Evolutionary conservation across 768 basidiomycete species (phyloP).

Genomic region (Epithele typhae): DNA sequence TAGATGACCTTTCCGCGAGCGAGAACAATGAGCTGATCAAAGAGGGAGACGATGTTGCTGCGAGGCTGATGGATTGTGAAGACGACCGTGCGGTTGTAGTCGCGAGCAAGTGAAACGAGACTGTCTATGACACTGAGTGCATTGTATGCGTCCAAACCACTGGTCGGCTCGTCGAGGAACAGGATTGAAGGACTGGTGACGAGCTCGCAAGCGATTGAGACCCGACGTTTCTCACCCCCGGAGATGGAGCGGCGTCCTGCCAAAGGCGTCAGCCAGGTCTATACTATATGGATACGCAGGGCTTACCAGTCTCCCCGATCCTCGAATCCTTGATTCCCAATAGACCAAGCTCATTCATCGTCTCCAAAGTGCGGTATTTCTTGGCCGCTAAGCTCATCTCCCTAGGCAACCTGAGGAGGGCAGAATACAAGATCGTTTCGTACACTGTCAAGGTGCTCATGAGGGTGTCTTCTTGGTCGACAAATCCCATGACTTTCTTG

Average conservation of each 20-base stretch:
- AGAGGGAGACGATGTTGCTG: slow-evolving; percentile 94
- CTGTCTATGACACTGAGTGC: slow-evolving; percentile 93
- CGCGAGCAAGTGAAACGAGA: slow-evolving; percentile 76
- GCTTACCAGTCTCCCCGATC: slow-evolving; percentile 82
- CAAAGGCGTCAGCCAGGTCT: not conserved
- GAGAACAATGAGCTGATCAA: slow-evolving; percentile 87
- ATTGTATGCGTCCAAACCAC: slow-evolving; percentile 93
- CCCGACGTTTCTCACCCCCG: slow-evolving; percentile 95
- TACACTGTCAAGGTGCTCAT: slow-evolving; percentile 98
- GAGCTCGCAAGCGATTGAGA: slow-evolving; percentile 96
- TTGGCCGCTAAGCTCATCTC: slow-evolving; percentile 98
- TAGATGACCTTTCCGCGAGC: slow-evolving; percentile 83
- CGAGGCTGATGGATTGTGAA: slow-evolving; percentile 99
- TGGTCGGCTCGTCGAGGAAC: slow-evolving; percentile 96
- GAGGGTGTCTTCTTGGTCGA: slow-evolving; percentile 97
- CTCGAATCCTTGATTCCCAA: slow-evolving; percentile 83
- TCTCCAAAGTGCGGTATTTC: slow-evolving; percentile 90
- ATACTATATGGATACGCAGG: not conserved
- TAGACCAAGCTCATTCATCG: slow-evolving; percentile 94
- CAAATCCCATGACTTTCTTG: slow-evolving; percentile 86
- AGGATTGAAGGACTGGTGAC: slow-evolving; percentile 96
- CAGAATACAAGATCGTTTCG: slow-evolving; percentile 94
- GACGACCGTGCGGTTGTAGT: slow-evolving; percentile 91
- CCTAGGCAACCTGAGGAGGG: slow-evolving; percentile 81
- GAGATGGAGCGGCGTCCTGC: slow-evolving; percentile 88